Evolutionary conservation across 1,284 basidiomycete genomes (phyloP), one percentile per base, ranked within the genome.

Genomic region (Sanghuangporus sanghuang): DNA sequence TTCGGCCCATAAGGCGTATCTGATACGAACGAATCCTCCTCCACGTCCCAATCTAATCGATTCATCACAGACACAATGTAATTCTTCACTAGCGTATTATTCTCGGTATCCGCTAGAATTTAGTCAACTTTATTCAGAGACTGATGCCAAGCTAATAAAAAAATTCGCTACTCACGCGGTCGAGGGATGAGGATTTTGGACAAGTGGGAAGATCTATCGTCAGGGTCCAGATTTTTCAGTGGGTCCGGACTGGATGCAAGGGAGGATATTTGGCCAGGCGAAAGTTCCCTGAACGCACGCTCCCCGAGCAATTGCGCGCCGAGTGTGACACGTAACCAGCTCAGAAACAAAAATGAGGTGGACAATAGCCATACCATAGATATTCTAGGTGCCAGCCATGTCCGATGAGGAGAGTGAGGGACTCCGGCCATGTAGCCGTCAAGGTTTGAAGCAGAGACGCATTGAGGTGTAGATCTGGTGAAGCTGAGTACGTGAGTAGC

Each of bases 1-100:
- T 87, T 90, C 50, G 74, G 71, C 6, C 97, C 97, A 67, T 91
- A 84, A 0, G 97, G 97, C 0, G 97, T 99, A n/a, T 76, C 72
- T 57, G 80, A 86, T 3, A 79, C 84, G 76, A 97, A 98, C 35
- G 79, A 76, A 70, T 96, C 93, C 72, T 88, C 84, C 72, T 95
- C 92, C 50, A 95, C 78, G 67, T 93, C 83, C 94, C 94, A 96
- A n/a, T 89, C 81, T 48, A 95, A 78, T 18, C 78, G 78, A 69
- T 82, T 81, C 70, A 96, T 78, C 0, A 85, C 85, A 14, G 83
- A 78, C 14, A 85, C 80, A 67, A 96, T 88, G 71, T 96, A 90
- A 63, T 88, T 79, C 62, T 89, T 84, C 66, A 95, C 93, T 40
- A 86, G 70, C 1, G 92, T 94, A 70, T 85, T 94, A 70, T 88